Conservation (phyloP, 2,329 filamentous ascomycete genomes). For the Hyphodiscus sp. region DNA sequence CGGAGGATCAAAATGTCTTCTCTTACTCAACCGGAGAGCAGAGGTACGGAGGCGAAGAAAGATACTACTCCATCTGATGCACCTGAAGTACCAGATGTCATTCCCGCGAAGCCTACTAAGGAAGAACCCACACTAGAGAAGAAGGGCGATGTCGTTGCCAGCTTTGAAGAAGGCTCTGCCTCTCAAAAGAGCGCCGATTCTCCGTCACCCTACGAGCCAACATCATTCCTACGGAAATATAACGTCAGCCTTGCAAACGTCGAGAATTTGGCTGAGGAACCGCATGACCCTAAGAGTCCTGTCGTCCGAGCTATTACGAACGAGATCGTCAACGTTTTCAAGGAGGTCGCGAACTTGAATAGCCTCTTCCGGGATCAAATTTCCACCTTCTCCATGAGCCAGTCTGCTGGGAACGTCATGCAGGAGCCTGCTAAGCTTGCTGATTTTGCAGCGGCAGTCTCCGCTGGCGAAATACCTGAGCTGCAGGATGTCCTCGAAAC, state of each 20-base stretch:
- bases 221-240: conserved; percentile 84
- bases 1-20: conserved; percentile 86
- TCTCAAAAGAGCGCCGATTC: conserved; percentile 49
- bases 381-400: conserved; percentile 92
- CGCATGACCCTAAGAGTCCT: conserved; percentile 82
- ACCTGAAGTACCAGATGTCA: conserved; percentile 50
- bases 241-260: conserved; percentile 93
- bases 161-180: conserved; percentile 79
- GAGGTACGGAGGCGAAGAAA: conserved; percentile 42
- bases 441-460: conserved; percentile 94
- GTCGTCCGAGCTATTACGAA: conserved; percentile 89
- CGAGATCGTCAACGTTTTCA: conserved; percentile 98
- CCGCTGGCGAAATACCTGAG: conserved; percentile 86
- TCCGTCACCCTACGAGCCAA: conserved; percentile 66
- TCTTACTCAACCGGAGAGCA: conserved; percentile 58
- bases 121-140: conserved; percentile 55
- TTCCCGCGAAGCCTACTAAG: conserved; percentile 47
- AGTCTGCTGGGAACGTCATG: conserved; percentile 89
- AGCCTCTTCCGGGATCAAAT: conserved; percentile 95
- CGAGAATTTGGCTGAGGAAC: conserved; percentile 83
- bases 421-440: conserved; percentile 92
- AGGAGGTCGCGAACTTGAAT: conserved; percentile 91
- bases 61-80: conserved; percentile 36
- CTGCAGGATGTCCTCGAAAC: conserved; percentile 86
- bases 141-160: conserved; percentile 91